phyloP scores from a whole-genome alignment of 495 filamentous ascomycete species.

The Penicillium alfredii region DNA sequence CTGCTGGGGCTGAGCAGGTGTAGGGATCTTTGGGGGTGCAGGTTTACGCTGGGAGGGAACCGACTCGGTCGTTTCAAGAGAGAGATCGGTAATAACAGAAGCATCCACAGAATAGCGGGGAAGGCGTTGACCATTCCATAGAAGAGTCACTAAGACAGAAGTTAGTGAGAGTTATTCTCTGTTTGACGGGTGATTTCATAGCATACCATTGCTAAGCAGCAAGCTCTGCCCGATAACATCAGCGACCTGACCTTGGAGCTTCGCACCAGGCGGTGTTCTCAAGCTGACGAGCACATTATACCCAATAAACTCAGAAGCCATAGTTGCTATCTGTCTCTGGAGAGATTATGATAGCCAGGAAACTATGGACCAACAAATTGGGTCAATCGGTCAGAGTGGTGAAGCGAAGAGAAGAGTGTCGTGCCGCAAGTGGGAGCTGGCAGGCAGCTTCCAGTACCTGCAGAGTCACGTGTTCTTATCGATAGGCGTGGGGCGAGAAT shows the following conservation, averaged over 20 bases:
- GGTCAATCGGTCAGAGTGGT: too few species aligned
- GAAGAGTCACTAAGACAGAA: constrained; percentile 38
- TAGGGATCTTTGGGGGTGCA: constrained; percentile 10
- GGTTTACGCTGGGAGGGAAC: constrained; percentile 21
- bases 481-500: neutral
- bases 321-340: constrained; percentile 20
- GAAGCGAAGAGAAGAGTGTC: too few species aligned
- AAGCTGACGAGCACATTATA: constrained; percentile 73
- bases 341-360: too few species aligned
- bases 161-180: neutral
- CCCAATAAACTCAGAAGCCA: constrained; percentile 71
- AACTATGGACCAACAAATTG: too few species aligned
- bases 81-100: constrained; percentile 50
- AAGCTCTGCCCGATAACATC: constrained; percentile 68
- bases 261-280: constrained; percentile 55
- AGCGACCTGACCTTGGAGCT: constrained; percentile 67
- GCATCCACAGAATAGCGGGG: constrained; percentile 49
- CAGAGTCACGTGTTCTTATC: neutral
- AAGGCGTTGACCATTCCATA: constrained; percentile 43
- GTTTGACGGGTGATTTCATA: neutral
- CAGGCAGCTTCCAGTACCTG: neutral
- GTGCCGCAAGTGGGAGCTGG: too few species aligned
- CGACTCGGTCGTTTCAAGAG: constrained; percentile 38
- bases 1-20: constrained; percentile 1
- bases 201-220: constrained; percentile 71